Percentiles rank a stretch among this genome's conserved stretches.
Evolutionary conservation across 2,329 filamentous ascomycete genomes (phyloP).

Genomic region (Arthrobotrys entomopaga): DNA sequence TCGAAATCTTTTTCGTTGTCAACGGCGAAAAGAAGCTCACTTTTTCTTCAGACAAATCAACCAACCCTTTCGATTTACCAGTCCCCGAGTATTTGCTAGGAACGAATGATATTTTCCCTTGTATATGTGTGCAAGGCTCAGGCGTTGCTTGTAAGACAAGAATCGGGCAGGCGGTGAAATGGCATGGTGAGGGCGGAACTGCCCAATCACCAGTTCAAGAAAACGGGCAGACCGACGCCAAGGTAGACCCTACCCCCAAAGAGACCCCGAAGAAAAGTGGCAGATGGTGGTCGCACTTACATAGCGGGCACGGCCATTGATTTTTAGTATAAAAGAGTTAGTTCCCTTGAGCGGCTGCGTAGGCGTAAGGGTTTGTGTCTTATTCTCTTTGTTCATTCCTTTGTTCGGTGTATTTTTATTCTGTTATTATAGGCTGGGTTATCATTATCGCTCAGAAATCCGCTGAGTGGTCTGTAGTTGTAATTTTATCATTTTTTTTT

Average conservation of each 20-base stretch:
- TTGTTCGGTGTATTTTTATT: too few species aligned
- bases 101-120: conserved; percentile 44
- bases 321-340: background rate
- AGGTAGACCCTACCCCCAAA: conserved; percentile 20
- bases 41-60: conserved; percentile 10
- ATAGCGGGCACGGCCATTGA: conserved; percentile 10
- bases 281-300: conserved; percentile 49
- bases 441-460: too few species aligned
- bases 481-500: too few species aligned
- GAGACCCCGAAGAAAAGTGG: conserved; percentile 44
- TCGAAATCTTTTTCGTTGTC: conserved; percentile 43
- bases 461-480: too few species aligned
- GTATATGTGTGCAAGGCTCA: conserved; percentile 42
- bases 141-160: conserved; percentile 50
- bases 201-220: conserved; percentile 18
- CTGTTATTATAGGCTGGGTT: too few species aligned
- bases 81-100: conserved; percentile 44
- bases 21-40: conserved; percentile 50
- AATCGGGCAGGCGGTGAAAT: conserved; percentile 48
- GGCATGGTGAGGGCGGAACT: conserved; percentile 45
- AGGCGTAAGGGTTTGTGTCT: background rate
- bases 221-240: conserved; percentile 7
- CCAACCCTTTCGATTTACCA: conserved; percentile 30
- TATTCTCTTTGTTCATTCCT: background rate
- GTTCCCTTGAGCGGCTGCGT: background rate